Base-by-base conservation (phyloP, 768 basidiomycete genomes). In the Suillus subaureus region DNA sequence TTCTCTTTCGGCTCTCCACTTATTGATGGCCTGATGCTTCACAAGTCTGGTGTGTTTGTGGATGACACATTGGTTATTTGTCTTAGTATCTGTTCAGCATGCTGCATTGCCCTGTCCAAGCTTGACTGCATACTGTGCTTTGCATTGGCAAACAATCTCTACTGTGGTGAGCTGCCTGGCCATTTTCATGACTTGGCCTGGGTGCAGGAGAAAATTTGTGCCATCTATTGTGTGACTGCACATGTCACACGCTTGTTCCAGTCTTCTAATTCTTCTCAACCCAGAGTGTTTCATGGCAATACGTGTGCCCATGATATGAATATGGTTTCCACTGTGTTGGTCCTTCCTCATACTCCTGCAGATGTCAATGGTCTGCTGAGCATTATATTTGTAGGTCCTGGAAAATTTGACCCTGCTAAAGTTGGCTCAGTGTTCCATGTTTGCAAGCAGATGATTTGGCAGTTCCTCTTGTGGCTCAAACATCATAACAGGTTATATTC, bases 291-390 rank as follows among this genome's bases (percentile, higher is more conserved):
- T 61, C 69, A 75, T 69, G 77, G 77, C 6, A 77, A 78, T 61
- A 78, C 75, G 1, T 78, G 77, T 68, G 72, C 78, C 16, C 74
- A 78, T 70, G 70, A 77, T 9, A 71, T 71, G 67, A 78, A 79
- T 67, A 54, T 77, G 15, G 40, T 73, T 15, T 74, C 77, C 11
- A 76, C 75, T 35, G 74, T 71, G 3, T 23, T 31, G 31, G 63
- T 71, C 6, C 63, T 78, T 6, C 78, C 78, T 42, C 61, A 70
- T 0, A 73, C 72, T 0, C 73, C 73, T 21, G 55, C 67, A 5
- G 70, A 78, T 70, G 58, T 78, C 3, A 73, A 70, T 64, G 73
- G 67, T 54, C 51, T 69, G 28, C 37, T 79, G 1, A 64, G 54
- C 23, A 68, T 79, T 11, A 69, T 79, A 1, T 79, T 79, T 66